Evolutionary conservation across 805 yeast species (phyloP).

Genomic region (Ogataea dorogensis): DNA sequence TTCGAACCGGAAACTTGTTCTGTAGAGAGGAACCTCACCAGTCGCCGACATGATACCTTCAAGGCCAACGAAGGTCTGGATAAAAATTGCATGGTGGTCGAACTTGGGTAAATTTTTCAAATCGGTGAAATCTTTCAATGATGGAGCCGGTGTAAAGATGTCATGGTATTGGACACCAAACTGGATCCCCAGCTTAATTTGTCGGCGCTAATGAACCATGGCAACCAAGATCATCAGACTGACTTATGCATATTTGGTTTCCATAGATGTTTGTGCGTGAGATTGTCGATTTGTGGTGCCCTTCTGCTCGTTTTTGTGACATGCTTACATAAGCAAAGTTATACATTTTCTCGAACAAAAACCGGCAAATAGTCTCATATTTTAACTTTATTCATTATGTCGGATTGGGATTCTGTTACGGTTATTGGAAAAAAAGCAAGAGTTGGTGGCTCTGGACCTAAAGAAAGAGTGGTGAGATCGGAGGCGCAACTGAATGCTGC

Average conservation of each 20-base stretch:
- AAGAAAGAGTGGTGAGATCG: conserved; percentile 78
- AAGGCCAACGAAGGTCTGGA: conserved; percentile 5
- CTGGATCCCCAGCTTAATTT: too few relatives aligned
- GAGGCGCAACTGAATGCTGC: conserved; percentile 85
- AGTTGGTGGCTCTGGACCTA: conserved; percentile 79
- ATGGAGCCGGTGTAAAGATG: conserved; percentile 1
- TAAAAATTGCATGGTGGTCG: conserved; percentile 10
- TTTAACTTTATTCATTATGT: conserved; percentile 19
- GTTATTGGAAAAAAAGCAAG: conserved; percentile 87
- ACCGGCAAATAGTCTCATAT: conserved; percentile 8
- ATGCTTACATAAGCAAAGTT: conserved; percentile 4
- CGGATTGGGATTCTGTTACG: conserved; percentile 93
- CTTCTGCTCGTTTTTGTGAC: too few relatives aligned
- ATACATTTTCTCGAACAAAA: conserved; percentile 12
- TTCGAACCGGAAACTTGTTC: conserved; percentile 1
- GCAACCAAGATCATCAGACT: too few relatives aligned
- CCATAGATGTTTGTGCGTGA: too few relatives aligned
- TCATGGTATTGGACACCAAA: too few relatives aligned
- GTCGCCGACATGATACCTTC: not conserved
- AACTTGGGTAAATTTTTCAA: conserved; percentile 7
- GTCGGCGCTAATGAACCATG: too few relatives aligned
- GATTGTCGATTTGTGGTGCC: not conserved
- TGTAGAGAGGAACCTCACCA: conserved; percentile 2
- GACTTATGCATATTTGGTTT: too few relatives aligned
- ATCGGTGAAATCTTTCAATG: not conserved